Evolutionary conservation across 441 rosid genomes (phyloP).

Genomic region (Aquilaria agallochum): DNA sequence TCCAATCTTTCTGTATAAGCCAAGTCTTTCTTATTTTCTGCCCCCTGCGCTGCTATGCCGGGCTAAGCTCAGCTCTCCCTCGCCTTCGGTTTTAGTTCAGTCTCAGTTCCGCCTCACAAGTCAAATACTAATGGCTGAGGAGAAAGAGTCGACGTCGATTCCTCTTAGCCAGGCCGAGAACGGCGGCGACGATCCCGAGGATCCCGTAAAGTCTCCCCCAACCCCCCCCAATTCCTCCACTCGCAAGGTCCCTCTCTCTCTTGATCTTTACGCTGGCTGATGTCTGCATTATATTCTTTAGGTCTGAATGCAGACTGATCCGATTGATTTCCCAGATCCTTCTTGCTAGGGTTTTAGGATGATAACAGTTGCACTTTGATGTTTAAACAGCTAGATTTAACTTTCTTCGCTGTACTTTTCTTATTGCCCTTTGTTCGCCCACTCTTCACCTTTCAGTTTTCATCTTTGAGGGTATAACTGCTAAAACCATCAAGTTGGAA

Average conservation of each 20-base stretch:
- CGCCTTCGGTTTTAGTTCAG: too few species aligned
- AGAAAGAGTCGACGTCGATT: slow-evolving; percentile 51
- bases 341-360: neutral
- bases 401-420: too few species aligned
- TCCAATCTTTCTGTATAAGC: too few species aligned
- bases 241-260: slow-evolving; percentile 39
- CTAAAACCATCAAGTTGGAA: too few species aligned
- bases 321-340: slow-evolving; percentile 11
- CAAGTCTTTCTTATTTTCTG: too few species aligned
- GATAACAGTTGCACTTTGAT: too few species aligned
- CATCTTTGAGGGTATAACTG: too few species aligned
- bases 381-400: too few species aligned
- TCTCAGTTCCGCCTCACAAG: too few species aligned
- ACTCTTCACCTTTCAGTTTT: too few species aligned
- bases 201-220: slow-evolving; percentile 56
- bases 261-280: neutral
- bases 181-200: slow-evolving; percentile 49
- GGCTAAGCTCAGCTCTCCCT: neutral
- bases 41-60: too few species aligned
- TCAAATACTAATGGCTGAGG: slow-evolving; percentile 41
- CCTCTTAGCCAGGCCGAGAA: slow-evolving; percentile 53
- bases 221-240: slow-evolving; percentile 52
- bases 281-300: neutral
- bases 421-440: too few species aligned
- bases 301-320: neutral